phyloP scores from a whole-genome alignment of 805 yeast genomes.

The Wickerhamiella nectarea region DNA sequence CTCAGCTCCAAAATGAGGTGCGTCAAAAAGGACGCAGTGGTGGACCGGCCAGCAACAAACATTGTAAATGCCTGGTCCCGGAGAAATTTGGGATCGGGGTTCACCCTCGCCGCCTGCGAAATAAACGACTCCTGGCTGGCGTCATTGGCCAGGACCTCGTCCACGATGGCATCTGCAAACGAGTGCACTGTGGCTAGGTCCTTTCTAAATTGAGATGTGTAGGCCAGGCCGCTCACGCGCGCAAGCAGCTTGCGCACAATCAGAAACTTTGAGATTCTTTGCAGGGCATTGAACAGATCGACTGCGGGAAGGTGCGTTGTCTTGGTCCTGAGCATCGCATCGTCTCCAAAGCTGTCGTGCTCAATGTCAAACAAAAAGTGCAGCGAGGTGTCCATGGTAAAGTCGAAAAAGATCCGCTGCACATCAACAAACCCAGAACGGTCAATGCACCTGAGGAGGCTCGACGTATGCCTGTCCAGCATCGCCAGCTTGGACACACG shows the following conservation, averaged over 20 bases:
- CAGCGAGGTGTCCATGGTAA: slow-evolving; percentile 38
- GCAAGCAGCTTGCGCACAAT: slow-evolving; percentile 16
- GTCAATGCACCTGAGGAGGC: neutral
- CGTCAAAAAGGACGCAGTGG: slow-evolving; percentile 33
- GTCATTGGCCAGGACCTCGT: slow-evolving; percentile 24
- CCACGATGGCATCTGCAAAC: slow-evolving; percentile 31
- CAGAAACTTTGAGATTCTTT: slow-evolving; percentile 13
- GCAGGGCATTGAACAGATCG: slow-evolving; percentile 16
- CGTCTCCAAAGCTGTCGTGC: slow-evolving; percentile 16
- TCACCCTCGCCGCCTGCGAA: slow-evolving; percentile 11
- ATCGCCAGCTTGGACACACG: slow-evolving; percentile 19
- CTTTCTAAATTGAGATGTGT: slow-evolving; percentile 23
- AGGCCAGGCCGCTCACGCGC: slow-evolving; percentile 9
- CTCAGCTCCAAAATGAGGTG: slow-evolving; percentile 31
- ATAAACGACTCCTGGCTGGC: slow-evolving; percentile 20
- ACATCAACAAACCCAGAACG: slow-evolving; percentile 16
- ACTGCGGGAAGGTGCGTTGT: neutral
- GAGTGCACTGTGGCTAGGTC: slow-evolving; percentile 23
- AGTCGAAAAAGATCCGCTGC: slow-evolving; percentile 21
- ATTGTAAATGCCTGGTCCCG: slow-evolving; percentile 34
- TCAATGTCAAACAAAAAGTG: slow-evolving; percentile 29
- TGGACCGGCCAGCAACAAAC: slow-evolving; percentile 34
- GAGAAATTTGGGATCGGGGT: slow-evolving; percentile 26
- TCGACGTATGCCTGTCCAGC: slow-evolving; percentile 16
- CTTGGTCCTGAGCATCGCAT: slow-evolving; percentile 10